Conservation (phyloP, 371 early-diverging fungal species). For the Mortierella sp. region DNA sequence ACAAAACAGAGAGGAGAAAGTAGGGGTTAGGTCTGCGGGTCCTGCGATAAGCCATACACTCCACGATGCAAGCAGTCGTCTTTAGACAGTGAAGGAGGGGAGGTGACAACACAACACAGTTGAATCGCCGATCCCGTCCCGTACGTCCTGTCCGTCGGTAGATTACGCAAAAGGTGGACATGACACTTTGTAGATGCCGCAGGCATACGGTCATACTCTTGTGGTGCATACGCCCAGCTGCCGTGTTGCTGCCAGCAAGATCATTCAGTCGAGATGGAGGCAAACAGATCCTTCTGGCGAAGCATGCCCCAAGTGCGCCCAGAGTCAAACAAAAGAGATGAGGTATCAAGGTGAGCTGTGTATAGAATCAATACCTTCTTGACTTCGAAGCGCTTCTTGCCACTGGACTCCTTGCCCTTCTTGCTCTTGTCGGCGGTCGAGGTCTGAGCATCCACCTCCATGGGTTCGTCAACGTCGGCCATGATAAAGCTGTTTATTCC, state of each 20-base stretch:
- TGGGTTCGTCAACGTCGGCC: conserved; percentile 52
- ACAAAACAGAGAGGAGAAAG: conserved; percentile 4
- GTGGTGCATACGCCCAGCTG: too few species aligned
- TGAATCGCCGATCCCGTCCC: neutral
- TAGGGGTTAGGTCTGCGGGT: conserved; percentile 5
- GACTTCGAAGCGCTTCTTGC: conserved; percentile 92
- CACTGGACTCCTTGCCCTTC: conserved; percentile 67
- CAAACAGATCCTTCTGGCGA: too few species aligned
- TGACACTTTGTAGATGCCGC: too few species aligned
- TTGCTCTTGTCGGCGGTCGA: conserved; percentile 49
- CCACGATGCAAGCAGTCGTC: neutral
- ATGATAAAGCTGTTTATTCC: conserved; percentile 15
- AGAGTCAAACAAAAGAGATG: too few species aligned
- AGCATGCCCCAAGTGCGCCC: too few species aligned
- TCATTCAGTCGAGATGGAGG: too few species aligned
- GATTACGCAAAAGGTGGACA: too few species aligned
- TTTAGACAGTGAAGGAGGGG: too few species aligned
- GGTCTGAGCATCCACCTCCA: conserved; percentile 48
- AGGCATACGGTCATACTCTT: too few species aligned
- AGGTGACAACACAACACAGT: neutral
- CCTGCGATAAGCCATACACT: neutral
- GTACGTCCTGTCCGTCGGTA: too few species aligned
- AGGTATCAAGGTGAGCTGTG: too few species aligned
- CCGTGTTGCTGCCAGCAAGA: too few species aligned
- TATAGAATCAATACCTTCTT: conserved; percentile 79